A percentile compares a stretch with the other conserved stretches of the same genome.
phyloP scores from a whole-genome alignment of 2,329 filamentous ascomycete genomes.

The Didymella arachidicola region DNA sequence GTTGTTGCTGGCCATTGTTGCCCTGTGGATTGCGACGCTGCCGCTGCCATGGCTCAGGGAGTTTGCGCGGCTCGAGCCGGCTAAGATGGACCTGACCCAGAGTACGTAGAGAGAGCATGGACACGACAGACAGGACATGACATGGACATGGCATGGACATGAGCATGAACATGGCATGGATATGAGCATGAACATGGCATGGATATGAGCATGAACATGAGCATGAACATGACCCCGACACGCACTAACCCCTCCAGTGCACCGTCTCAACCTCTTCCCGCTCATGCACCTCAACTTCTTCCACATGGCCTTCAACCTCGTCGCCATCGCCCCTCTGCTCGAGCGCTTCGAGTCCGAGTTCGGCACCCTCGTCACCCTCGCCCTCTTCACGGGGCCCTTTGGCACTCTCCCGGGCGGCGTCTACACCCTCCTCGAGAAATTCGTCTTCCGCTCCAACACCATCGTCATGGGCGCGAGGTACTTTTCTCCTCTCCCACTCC shows the following conservation, averaged over 20 bases:
- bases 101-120: slow-evolving; percentile 62
- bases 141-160: neutral
- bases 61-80: slow-evolving; percentile 82
- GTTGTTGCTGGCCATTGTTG: slow-evolving; percentile 70
- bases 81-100: slow-evolving; percentile 73
- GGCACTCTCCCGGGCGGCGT: slow-evolving; percentile 74
- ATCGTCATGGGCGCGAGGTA: slow-evolving; percentile 84
- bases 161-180: neutral
- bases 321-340: slow-evolving; percentile 84
- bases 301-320: slow-evolving; percentile 79
- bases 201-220: neutral
- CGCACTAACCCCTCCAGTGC: slow-evolving; percentile 66
- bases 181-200: neutral
- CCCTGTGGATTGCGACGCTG: slow-evolving; percentile 73
- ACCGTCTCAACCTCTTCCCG: slow-evolving; percentile 91
- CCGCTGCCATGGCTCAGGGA: slow-evolving; percentile 75
- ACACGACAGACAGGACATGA: too few species aligned
- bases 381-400: slow-evolving; percentile 81
- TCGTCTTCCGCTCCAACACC: slow-evolving; percentile 74
- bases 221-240: too few species aligned
- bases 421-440: slow-evolving; percentile 81
- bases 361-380: slow-evolving; percentile 86
- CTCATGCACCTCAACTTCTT: slow-evolving; percentile 83
- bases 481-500: slow-evolving; percentile 29
- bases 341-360: slow-evolving; percentile 94